Conservation (phyloP, 2,329 filamentous ascomycete species). For the Colletotrichum chrysophilum region DNA sequence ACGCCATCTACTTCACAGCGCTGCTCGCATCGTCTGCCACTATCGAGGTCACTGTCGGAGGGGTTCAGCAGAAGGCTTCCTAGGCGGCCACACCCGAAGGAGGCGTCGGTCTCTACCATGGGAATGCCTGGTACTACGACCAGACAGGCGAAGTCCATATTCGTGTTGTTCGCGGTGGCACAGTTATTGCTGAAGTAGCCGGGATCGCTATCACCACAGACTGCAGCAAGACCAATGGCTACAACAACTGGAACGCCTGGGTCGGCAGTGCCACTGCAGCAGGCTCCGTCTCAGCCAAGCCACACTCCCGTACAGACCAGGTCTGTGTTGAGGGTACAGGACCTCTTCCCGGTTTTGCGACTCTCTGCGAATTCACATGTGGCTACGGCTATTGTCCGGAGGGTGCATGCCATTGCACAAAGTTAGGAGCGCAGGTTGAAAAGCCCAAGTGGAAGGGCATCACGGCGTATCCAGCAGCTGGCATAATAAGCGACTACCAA, state of each 20-base stretch:
- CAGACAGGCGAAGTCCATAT: not conserved
- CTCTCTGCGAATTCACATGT: conserved; percentile 38
- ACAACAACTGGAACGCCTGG: conserved; percentile 17
- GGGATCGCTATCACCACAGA: not conserved
- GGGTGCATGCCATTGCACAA: conserved; percentile 19
- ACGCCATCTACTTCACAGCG: conserved; percentile 25
- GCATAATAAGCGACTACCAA: not conserved
- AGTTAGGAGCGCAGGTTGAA: not conserved
- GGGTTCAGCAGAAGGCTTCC: accelerated
- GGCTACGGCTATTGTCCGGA: conserved; percentile 32
- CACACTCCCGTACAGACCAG: not conserved
- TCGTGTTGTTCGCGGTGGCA: conserved; percentile 24
- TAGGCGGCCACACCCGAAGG: not conserved
- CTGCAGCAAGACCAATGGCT: not conserved
- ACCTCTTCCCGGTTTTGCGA: conserved; percentile 25
- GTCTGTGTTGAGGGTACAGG: conserved; percentile 28
- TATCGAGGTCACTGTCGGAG: conserved; percentile 16
- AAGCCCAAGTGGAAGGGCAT: not conserved
- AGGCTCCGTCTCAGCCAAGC: not conserved
- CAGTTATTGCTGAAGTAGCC: not conserved
- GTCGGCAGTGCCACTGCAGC: not conserved
- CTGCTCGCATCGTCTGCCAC: conserved; percentile 26
- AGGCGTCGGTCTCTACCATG: not conserved
- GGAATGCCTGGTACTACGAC: not conserved
- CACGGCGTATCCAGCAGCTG: accelerated